A percentile compares a stretch with the other conserved stretches of the same genome.
These are phyloP conservation scores for Penicillium riverlandense DNA, from an alignment of 495 filamentous ascomycete genomes.

Conservation along the genomic window DNA sequence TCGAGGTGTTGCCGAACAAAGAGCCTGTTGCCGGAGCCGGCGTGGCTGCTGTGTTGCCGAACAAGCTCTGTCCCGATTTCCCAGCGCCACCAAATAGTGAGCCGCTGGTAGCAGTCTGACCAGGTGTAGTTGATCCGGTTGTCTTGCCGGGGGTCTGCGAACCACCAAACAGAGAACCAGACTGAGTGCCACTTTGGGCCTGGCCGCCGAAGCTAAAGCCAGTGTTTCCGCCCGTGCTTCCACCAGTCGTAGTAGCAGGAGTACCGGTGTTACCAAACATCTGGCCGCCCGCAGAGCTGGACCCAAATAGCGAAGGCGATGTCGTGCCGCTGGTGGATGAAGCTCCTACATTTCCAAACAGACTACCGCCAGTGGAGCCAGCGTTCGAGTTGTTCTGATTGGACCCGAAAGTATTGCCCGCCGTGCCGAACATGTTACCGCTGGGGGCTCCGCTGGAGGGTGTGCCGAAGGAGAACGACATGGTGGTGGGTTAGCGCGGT, in stretches of 20 bases:
- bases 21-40: slow-evolving; percentile 29
- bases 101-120: slow-evolving; percentile 26
- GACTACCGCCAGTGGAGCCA: slow-evolving; percentile 18
- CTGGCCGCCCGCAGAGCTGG: slow-evolving; percentile 16
- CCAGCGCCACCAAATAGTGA: slow-evolving; percentile 42
- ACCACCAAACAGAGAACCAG: slow-evolving; percentile 22
- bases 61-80: slow-evolving; percentile 24
- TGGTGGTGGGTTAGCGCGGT: slow-evolving; percentile 15
- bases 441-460: slow-evolving; percentile 28
- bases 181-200: slow-evolving; percentile 18
- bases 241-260: slow-evolving; percentile 10
- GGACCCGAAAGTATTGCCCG: slow-evolving; percentile 25
- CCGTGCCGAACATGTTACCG: slow-evolving; percentile 34
- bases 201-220: slow-evolving; percentile 37
- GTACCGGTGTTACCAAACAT: slow-evolving; percentile 28
- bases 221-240: slow-evolving; percentile 17
- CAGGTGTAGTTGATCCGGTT: slow-evolving; percentile 24
- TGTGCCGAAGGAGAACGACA: slow-evolving; percentile 32
- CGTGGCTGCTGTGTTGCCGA: slow-evolving; percentile 32
- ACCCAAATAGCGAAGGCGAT: slow-evolving; percentile 29
- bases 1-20: slow-evolving; percentile 46
- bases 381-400: slow-evolving; percentile 22
- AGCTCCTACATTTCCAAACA: slow-evolving; percentile 42
- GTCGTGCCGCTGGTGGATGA: slow-evolving; percentile 23
- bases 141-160: slow-evolving; percentile 35